A percentile compares a stretch with the other conserved stretches of the same genome.
Conservation (phyloP, 2,329 filamentous ascomycete species). For the Apiospora saccharicola region DNA sequence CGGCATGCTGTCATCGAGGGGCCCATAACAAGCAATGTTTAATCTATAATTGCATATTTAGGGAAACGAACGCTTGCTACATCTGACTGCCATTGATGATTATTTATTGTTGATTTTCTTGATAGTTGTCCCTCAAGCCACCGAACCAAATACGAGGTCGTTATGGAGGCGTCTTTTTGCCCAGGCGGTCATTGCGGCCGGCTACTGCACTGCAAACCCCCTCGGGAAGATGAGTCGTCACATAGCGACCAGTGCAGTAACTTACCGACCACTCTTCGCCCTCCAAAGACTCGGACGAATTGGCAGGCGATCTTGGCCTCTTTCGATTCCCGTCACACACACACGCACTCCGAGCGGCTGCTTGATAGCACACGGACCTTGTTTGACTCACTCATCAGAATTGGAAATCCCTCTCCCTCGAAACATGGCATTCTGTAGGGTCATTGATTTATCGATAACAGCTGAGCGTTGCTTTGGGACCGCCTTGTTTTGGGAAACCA, state of each 20-base stretch:
- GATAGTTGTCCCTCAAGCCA: neutral
- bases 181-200: neutral
- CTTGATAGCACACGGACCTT: neutral
- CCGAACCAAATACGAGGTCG: neutral
- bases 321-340: neutral
- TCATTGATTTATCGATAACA: no score
- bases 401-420: no score
- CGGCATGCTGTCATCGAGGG: neutral
- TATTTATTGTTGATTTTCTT: neutral
- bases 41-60: no score
- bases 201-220: neutral
- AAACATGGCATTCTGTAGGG: no score
- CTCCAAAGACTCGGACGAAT: neutral
- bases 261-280: neutral
- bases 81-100: no score
- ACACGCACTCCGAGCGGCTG: no score
- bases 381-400: no score
- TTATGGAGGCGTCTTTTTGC: neutral
- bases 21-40: no score
- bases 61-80: neutral
- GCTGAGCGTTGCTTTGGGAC: no score
- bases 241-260: neutral
- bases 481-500: no score
- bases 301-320: neutral
- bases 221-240: neutral